Percentiles rank a stretch among this genome's conserved stretches.
Conservation (phyloP, 1,284 basidiomycete species). For the Cutaneotrichosporon cutaneum region DNA sequence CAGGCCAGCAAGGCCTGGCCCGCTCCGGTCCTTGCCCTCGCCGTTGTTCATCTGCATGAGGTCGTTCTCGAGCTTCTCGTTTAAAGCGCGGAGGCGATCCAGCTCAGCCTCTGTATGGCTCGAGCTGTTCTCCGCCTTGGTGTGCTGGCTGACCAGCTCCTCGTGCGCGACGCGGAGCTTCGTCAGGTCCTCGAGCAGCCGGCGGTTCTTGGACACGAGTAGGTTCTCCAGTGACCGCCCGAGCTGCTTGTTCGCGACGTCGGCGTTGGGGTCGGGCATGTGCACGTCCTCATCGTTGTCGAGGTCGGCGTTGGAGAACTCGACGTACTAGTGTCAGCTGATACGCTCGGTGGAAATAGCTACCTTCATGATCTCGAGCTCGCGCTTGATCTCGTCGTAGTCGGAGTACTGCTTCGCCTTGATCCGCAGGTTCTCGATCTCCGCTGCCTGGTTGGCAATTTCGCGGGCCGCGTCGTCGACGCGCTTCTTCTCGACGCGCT, state of each 20-base stretch:
- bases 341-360: conserved; percentile 18
- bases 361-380: conserved; percentile 95
- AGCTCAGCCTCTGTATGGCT: conserved; percentile 65
- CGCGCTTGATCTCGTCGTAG: conserved; percentile 94
- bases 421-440: conserved; percentile 66
- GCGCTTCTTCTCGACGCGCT: conserved; percentile 59
- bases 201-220: conserved; percentile 88
- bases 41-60: conserved; percentile 69
- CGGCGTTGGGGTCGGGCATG: conserved; percentile 81
- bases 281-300: conserved; percentile 60
- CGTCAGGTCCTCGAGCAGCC: conserved; percentile 89
- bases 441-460: conserved; percentile 60
- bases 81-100: conserved; percentile 71
- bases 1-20: conserved; percentile 63
- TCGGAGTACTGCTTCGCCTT: conserved; percentile 72
- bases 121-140: conserved; percentile 62
- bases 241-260: conserved; percentile 69
- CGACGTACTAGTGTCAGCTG: conserved; percentile 71
- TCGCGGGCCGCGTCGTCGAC: conserved; percentile 65
- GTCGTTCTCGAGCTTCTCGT: conserved; percentile 89
- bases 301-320: conserved; percentile 81
- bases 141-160: conserved; percentile 70
- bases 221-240: conserved; percentile 84
- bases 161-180: conserved; percentile 79
- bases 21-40: conserved; percentile 16